Conservation (phyloP, 306 rosid genomes). For the Cercis canadensis region DNA sequence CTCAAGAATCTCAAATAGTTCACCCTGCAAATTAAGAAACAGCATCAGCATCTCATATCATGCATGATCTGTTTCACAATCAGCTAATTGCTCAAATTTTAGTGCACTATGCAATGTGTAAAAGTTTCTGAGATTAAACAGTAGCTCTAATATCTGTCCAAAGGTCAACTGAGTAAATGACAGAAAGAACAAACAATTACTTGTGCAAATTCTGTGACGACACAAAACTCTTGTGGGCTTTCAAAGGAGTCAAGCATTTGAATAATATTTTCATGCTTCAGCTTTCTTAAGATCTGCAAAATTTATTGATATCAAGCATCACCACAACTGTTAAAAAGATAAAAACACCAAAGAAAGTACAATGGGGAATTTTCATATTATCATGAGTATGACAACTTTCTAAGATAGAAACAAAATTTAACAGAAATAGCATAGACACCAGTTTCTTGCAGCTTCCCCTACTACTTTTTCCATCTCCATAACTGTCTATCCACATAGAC, state of each 20-base stretch:
- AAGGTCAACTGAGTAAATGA: slow-evolving; percentile 20
- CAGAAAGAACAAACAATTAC: slow-evolving; percentile 54
- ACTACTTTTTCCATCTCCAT: neutral
- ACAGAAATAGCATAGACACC: neutral
- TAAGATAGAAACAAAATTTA: neutral
- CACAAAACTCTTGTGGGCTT: slow-evolving; percentile 95
- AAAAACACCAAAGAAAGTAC: slow-evolving; percentile 14
- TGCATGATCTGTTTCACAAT: slow-evolving; percentile 19
- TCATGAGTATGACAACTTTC: neutral
- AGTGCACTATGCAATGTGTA: slow-evolving; percentile 5
- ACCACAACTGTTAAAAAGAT: slow-evolving; percentile 5
- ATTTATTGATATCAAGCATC: slow-evolving; percentile 15
- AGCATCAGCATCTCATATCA: slow-evolving; percentile 24
- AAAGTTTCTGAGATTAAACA: slow-evolving; percentile 26
- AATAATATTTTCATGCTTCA: slow-evolving; percentile 93
- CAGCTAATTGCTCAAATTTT: slow-evolving; percentile 13
- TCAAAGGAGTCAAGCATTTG: slow-evolving; percentile 99
- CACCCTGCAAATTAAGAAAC: slow-evolving; percentile 67
- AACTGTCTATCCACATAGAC: slow-evolving; percentile 5
- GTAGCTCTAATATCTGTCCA: slow-evolving; percentile 3
- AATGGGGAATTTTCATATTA: neutral
- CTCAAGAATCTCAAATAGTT: slow-evolving; percentile 98
- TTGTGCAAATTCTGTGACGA: slow-evolving; percentile 96
- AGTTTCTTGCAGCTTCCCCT: neutral
- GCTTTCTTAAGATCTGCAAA: slow-evolving; percentile 86